Evolutionary conservation across 352 stramenopile species (phyloP).

Genomic region (Phytophthora sansomeana): DNA sequence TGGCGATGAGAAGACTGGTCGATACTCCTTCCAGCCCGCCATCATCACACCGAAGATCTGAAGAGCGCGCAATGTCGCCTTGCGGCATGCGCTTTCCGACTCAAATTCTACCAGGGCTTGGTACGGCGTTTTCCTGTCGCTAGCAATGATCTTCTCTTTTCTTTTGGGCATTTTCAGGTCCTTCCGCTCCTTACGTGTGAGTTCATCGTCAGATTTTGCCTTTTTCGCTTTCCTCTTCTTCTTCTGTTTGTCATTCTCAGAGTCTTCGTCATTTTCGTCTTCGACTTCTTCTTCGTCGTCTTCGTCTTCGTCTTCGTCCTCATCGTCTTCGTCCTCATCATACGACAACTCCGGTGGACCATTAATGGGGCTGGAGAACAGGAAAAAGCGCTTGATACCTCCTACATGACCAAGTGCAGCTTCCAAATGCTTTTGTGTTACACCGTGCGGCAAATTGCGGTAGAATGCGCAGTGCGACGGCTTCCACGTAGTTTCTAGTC

Average conservation of each 20-base stretch:
- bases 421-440: conserved; percentile 72
- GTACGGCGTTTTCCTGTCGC: conserved; percentile 72
- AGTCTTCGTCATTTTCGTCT: conserved; percentile 36
- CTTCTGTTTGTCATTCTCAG: conserved; percentile 31
- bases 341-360: conserved; percentile 56
- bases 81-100: conserved; percentile 46
- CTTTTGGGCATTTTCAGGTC: conserved; percentile 27
- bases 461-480: conserved; percentile 78
- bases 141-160: conserved; percentile 80
- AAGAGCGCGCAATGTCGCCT: conserved; percentile 75
- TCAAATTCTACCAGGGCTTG: conserved; percentile 86
- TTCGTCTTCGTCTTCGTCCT: conserved; percentile 35
- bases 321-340: conserved; percentile 31
- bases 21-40: conserved; percentile 83
- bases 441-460: conserved; percentile 73
- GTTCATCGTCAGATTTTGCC: conserved; percentile 19
- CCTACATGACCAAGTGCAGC: conserved; percentile 74
- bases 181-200: neutral
- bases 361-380: conserved; percentile 74
- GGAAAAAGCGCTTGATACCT: conserved; percentile 68
- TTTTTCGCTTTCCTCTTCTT: conserved; percentile 56
- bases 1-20: conserved; percentile 74
- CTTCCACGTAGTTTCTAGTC: conserved; percentile 56
- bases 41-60: conserved; percentile 93
- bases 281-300: conserved; percentile 37